Conservation (phyloP, 2,329 filamentous ascomycete species). For the Cladosporium halotolerans region DNA sequence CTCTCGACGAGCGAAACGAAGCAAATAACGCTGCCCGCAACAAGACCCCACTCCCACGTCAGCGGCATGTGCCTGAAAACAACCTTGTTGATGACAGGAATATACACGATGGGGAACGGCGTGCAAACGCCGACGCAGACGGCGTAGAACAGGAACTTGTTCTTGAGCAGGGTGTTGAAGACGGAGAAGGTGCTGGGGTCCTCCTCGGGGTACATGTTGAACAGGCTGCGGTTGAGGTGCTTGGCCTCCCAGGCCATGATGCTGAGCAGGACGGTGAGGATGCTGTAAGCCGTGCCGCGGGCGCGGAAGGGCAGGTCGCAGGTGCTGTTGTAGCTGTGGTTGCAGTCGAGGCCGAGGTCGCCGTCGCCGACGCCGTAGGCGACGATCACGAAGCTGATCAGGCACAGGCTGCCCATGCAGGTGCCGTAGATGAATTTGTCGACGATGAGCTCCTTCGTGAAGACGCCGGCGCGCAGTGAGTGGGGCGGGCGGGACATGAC, state of each 20-base stretch:
- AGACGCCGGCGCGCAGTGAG: constrained; percentile 38
- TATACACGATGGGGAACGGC: constrained; percentile 41
- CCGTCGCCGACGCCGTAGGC: constrained; percentile 39
- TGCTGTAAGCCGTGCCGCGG: constrained; percentile 40
- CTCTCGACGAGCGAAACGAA: constrained; percentile 38
- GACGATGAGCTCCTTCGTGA: constrained; percentile 40
- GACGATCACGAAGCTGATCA: constrained; percentile 40
- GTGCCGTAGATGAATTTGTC: constrained; percentile 45
- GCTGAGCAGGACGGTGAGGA: constrained; percentile 39
- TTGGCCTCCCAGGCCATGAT: constrained; percentile 46
- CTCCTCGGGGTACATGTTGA: constrained; percentile 39
- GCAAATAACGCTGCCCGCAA: constrained; percentile 35
- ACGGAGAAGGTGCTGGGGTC: constrained; percentile 25
- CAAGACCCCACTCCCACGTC: constrained; percentile 43
- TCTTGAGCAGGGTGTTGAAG: constrained; percentile 30
- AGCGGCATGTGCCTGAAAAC: constrained; percentile 42
- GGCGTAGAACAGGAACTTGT: constrained; percentile 34
- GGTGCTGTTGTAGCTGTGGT: constrained; percentile 37
- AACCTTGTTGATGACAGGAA: constrained; percentile 39
- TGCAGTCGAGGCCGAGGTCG: constrained; percentile 39
- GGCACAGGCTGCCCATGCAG: constrained; percentile 41
- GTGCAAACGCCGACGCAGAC: constrained; percentile 29
- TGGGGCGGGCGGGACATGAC: constrained; percentile 43
- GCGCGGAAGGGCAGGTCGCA: constrained; percentile 41
- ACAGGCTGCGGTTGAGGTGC: constrained; percentile 38